phyloP scores from a whole-genome alignment of 2,329 filamentous ascomycete species.

The Niveomyces coronatus region DNA sequence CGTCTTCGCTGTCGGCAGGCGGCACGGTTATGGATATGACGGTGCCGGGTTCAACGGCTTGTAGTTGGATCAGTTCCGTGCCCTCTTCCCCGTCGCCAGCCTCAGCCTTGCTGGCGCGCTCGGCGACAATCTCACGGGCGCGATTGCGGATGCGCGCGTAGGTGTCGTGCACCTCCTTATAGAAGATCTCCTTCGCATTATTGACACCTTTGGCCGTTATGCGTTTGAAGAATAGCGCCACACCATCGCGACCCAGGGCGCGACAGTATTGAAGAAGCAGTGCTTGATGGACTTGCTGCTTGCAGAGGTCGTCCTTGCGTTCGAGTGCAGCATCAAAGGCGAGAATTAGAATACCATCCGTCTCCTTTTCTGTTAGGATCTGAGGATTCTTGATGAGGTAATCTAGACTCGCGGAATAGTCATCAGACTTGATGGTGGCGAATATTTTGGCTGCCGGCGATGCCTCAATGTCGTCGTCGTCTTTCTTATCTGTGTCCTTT shows the following conservation, averaged over 20 bases:
- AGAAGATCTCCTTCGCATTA: slow-evolving; percentile 83
- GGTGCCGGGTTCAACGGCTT: slow-evolving; percentile 88
- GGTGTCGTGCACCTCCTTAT: slow-evolving; percentile 83
- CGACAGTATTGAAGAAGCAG: slow-evolving; percentile 91
- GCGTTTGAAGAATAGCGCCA: slow-evolving; percentile 89
- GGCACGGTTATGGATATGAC: slow-evolving; percentile 84
- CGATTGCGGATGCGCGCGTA: slow-evolving; percentile 73
- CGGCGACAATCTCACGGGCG: slow-evolving; percentile 56
- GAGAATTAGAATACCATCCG: slow-evolving; percentile 80
- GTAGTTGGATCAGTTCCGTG: slow-evolving; percentile 93
- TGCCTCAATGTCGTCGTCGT: slow-evolving; percentile 65
- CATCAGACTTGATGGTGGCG: slow-evolving; percentile 62
- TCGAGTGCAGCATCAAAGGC: slow-evolving; percentile 84
- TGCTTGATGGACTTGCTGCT: slow-evolving; percentile 87
- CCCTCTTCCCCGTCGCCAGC: no score
- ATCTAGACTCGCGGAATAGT: slow-evolving; percentile 62
- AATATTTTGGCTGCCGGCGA: slow-evolving; percentile 73
- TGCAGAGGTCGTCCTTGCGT: slow-evolving; percentile 62
- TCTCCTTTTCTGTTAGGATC: slow-evolving; percentile 75
- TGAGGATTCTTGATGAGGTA: slow-evolving; percentile 73
- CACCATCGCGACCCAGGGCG: slow-evolving; percentile 76
- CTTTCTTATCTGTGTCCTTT: slow-evolving; percentile 31
- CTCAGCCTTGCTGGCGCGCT: slow-evolving; percentile 44
- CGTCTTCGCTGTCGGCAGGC: slow-evolving; percentile 54
- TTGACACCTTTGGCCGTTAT: slow-evolving; percentile 82